Percentiles rank a stretch among this genome's conserved stretches.
Evolutionary conservation across 73 alveolate species (phyloP).

Genomic region (Vitrella brassicaformis): DNA sequence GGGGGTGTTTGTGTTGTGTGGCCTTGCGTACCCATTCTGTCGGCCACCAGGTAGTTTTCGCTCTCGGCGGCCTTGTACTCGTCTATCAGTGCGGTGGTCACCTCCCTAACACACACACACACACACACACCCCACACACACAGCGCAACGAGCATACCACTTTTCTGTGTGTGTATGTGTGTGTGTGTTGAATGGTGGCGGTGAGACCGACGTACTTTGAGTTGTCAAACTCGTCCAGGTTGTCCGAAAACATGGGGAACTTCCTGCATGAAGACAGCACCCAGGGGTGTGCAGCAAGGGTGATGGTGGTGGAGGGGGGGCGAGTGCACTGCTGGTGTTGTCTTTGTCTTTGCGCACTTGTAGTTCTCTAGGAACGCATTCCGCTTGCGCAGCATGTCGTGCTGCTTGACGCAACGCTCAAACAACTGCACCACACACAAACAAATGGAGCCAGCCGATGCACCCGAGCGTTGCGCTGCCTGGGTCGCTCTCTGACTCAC

Average conservation of each 20-base stretch:
- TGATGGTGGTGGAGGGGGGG: background rate
- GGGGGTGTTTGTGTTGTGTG: too few relatives aligned
- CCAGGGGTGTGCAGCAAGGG: background rate
- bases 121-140: background rate
- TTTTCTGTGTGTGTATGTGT: too few relatives aligned
- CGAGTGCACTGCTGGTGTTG: background rate
- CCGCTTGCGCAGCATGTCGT: conserved; percentile 68
- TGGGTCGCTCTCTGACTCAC: too few relatives aligned
- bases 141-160: too few relatives aligned
- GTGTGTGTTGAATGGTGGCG: too few relatives aligned
- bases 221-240: conserved; percentile 25
- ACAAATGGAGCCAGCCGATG: background rate
- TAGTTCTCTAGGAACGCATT: conserved; percentile 81
- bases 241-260: conserved; percentile 21
- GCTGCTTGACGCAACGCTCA: conserved; percentile 41
- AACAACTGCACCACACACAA: conserved; percentile 7
- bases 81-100: conserved; percentile 14
- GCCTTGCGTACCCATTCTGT: too few relatives aligned
- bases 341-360: background rate
- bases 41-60: conserved; percentile 10
- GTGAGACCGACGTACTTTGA: conserved; percentile 29
- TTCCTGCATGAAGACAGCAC: background rate
- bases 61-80: conserved; percentile 36
- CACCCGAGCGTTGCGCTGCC: background rate
- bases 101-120: background rate